phyloP scores from a whole-genome alignment of 768 basidiomycete species.

The Pisolithus sp. region DNA sequence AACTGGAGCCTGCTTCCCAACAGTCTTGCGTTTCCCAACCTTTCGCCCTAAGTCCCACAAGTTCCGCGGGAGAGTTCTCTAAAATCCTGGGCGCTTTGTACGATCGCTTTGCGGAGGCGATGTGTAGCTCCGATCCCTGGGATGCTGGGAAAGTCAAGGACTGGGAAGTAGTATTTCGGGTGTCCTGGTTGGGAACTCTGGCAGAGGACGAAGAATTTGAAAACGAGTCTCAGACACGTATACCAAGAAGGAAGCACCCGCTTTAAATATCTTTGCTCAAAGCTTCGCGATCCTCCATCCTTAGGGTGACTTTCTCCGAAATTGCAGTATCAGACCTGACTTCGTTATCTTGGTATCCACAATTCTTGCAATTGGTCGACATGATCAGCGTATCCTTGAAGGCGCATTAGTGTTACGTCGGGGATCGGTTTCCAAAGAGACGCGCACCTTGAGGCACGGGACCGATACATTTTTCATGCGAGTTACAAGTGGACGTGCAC shows the following conservation, averaged over 20 bases:
- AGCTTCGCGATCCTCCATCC: slow-evolving; percentile 78
- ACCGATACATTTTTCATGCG: slow-evolving; percentile 95
- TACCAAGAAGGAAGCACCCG: slow-evolving; percentile 25
- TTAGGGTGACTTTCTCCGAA: slow-evolving; percentile 34
- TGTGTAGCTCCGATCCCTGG: slow-evolving; percentile 28
- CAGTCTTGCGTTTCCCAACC: slow-evolving; percentile 29
- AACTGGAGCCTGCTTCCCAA: slow-evolving; percentile 24
- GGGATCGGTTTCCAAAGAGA: not conserved
- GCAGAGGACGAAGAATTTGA: slow-evolving; percentile 29
- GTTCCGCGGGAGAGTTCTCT: slow-evolving; percentile 39
- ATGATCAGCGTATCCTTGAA: slow-evolving; percentile 89
- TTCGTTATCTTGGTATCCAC: slow-evolving; percentile 97
- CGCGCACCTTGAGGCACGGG: slow-evolving; percentile 87
- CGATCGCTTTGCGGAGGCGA: slow-evolving; percentile 36
- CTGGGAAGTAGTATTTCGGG: slow-evolving; percentile 36
- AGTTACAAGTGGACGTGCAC: slow-evolving; percentile 76
- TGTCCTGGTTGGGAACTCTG: slow-evolving; percentile 34
- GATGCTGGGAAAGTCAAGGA: slow-evolving; percentile 22
- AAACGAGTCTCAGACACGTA: not conserved
- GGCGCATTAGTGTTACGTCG: not conserved
- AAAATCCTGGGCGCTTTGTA: slow-evolving; percentile 39
- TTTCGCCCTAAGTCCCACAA: slow-evolving; percentile 38
- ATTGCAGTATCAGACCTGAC: slow-evolving; percentile 52
- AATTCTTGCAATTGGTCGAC: slow-evolving; percentile 93
- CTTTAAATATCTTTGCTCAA: slow-evolving; percentile 26